A percentile compares a stretch with the other conserved stretches of the same genome.
phyloP scores from a whole-genome alignment of 805 yeast genomes.

The Kregervanrija fluxuum region DNA sequence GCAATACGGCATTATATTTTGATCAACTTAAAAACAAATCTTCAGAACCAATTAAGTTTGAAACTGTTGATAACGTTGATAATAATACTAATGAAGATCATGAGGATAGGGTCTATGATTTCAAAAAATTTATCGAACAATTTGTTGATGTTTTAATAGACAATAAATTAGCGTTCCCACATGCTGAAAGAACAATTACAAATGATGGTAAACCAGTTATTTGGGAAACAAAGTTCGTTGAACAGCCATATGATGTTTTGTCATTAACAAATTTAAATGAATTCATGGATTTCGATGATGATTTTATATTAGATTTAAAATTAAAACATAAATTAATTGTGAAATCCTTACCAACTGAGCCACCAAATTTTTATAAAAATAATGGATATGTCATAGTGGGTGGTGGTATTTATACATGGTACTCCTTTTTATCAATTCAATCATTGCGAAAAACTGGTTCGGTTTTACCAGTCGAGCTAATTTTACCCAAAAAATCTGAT shows the following conservation, averaged over 20 bases:
- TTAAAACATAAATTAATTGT: slow-evolving; percentile 41
- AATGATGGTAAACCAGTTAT: slow-evolving; percentile 18
- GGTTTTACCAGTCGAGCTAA: slow-evolving; percentile 27
- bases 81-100: neutral
- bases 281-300: slow-evolving; percentile 24
- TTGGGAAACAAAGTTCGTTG: slow-evolving; percentile 15
- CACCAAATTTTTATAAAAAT: slow-evolving; percentile 21
- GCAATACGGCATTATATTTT: too few relatives aligned
- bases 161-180: slow-evolving; percentile 8
- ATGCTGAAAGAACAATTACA: slow-evolving; percentile 14
- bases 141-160: slow-evolving; percentile 8
- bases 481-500: slow-evolving; percentile 12
- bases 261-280: slow-evolving; percentile 2
- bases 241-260: slow-evolving; percentile 11
- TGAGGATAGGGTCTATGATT: neutral
- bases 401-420: slow-evolving; percentile 38
- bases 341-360: slow-evolving; percentile 35
- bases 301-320: slow-evolving; percentile 38
- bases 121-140: slow-evolving; percentile 9
- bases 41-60: too few relatives aligned
- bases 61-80: neutral
- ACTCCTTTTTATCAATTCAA: slow-evolving; percentile 32
- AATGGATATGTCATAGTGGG: slow-evolving; percentile 35
- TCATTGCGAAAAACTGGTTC: slow-evolving; percentile 37
- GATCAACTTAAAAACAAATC: too few relatives aligned